Evolutionary conservation across 2,329 filamentous ascomycete species (phyloP).

Genomic region (Ophiostoma fasciatum): DNA sequence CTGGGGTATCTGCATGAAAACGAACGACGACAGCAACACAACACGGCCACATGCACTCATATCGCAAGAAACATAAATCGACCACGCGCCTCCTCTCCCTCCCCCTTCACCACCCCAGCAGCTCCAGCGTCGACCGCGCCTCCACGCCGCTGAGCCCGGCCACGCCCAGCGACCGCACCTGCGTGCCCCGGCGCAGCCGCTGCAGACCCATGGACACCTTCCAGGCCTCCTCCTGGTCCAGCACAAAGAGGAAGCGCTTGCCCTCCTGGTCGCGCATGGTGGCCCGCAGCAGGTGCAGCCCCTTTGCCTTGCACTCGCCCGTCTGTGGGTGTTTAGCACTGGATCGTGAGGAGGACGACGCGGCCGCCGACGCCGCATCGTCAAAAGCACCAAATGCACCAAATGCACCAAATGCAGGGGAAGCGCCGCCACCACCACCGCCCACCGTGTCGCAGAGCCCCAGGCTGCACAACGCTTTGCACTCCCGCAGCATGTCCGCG

Average conservation of each 20-base stretch:
- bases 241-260: conserved; percentile 49
- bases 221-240: conserved; percentile 51
- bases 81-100: not conserved
- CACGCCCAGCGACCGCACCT: conserved; percentile 44
- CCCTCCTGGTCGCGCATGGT: conserved; percentile 51
- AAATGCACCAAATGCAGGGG: conserved; percentile 12
- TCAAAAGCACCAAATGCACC: conserved; percentile 2
- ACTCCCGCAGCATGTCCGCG: conserved; percentile 45
- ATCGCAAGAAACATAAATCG: not conserved
- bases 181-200: conserved; percentile 42
- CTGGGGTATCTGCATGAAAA: not conserved
- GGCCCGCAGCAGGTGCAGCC: conserved; percentile 47
- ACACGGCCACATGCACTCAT: not conserved
- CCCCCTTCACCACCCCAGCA: conserved; percentile 36
- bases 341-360: too few relatives aligned
- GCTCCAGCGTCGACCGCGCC: conserved; percentile 39
- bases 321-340: conserved; percentile 22
- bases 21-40: not conserved
- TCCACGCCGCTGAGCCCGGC: conserved; percentile 40
- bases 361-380: conserved; percentile 13
- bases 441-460: conserved; percentile 33
- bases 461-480: conserved; percentile 48
- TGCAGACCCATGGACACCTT: conserved; percentile 50
- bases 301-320: conserved; percentile 38
- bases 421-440: too few relatives aligned